Percentiles rank a stretch among this genome's conserved stretches.
Conservation (phyloP, 768 basidiomycete genomes). For the Boletus tomentosulus region DNA sequence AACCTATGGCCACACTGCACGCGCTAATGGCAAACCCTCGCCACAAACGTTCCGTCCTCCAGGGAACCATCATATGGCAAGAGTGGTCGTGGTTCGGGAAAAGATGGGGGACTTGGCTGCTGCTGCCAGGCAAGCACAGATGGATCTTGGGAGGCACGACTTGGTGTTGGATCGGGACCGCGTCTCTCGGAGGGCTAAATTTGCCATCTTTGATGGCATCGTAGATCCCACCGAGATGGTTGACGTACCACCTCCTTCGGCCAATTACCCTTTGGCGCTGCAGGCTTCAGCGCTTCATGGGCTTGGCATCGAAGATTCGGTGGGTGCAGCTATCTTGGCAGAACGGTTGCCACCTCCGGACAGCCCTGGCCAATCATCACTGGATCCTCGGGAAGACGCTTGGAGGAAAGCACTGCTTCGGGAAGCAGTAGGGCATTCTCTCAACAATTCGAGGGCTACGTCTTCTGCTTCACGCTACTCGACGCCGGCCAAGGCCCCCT, state of each 20-base stretch:
- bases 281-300: conserved; percentile 73
- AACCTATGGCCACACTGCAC: conserved; percentile 38
- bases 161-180: conserved; percentile 44
- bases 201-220: conserved; percentile 46
- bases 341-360: conserved; percentile 64
- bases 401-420: conserved; percentile 77
- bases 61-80: conserved; percentile 41
- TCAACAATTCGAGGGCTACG: conserved; percentile 54
- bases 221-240: conserved; percentile 85
- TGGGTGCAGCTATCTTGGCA: conserved; percentile 72
- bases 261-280: conserved; percentile 66
- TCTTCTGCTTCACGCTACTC: conserved; percentile 33
- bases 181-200: conserved; percentile 35
- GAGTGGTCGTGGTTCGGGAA: conserved; percentile 82
- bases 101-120: conserved; percentile 65
- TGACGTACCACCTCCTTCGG: conserved; percentile 68
- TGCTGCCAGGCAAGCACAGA: conserved; percentile 74
- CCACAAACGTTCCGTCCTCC: conserved; percentile 33
- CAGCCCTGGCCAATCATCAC: conserved; percentile 56
- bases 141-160: conserved; percentile 59
- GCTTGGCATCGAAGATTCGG: conserved; percentile 67
- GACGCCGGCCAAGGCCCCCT: conserved; percentile 33
- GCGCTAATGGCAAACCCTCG: conserved; percentile 35
- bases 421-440: conserved; percentile 74
- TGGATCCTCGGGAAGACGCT: conserved; percentile 53